Evolutionary conservation across 768 basidiomycete genomes (phyloP).

Genomic region (Kwoniella heveanensis): DNA sequence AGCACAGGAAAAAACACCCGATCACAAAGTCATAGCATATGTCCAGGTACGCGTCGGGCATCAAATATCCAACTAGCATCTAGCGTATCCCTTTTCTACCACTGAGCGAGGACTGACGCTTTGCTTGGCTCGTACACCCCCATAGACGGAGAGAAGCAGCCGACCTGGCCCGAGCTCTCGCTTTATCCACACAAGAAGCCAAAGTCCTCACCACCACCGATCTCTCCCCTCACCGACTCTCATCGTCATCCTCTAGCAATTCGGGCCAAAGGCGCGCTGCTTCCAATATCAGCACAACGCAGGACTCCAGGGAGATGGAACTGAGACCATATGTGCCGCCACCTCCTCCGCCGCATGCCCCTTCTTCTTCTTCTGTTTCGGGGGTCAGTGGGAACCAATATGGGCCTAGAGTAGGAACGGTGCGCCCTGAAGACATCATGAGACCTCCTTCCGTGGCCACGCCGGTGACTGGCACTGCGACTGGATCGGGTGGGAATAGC

Average conservation of each 20-base stretch:
- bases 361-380: too few species aligned
- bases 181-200: constrained; percentile 40
- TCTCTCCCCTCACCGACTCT: constrained; percentile 1
- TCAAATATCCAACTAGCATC: too few species aligned
- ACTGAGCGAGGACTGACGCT: too few species aligned
- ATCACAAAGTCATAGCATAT: constrained; percentile 8
- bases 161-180: constrained; percentile 43
- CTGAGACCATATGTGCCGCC: constrained; percentile 22
- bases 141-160: constrained; percentile 49
- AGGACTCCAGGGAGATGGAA: constrained; percentile 48
- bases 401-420: constrained; percentile 7
- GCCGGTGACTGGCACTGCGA: background rate
- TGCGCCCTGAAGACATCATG: constrained; percentile 31
- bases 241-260: background rate
- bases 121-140: background rate
- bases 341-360: background rate
- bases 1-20: too few species aligned
- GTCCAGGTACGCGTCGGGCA: too few species aligned
- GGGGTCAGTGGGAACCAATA: too few species aligned
- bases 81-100: background rate
- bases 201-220: background rate
- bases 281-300: constrained; percentile 7
- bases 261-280: background rate
- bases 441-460: constrained; percentile 16
- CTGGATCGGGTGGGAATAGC: constrained; percentile 10